Conservation (phyloP, 352 stramenopile genomes). For the Phytophthora pisi region DNA sequence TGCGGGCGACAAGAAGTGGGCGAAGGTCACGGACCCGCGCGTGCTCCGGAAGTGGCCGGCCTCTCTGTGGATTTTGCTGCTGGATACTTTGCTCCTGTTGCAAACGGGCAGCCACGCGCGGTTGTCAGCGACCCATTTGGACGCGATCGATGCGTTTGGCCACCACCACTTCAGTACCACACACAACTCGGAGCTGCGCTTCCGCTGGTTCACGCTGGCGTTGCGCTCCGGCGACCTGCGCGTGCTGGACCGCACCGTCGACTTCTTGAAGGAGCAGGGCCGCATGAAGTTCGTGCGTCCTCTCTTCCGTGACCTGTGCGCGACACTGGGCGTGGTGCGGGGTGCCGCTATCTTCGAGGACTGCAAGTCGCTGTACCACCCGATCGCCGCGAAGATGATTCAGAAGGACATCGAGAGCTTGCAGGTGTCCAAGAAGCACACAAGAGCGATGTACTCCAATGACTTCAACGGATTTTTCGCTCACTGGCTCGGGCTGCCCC, state of each 20-base stretch:
- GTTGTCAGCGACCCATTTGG: constrained; percentile 39
- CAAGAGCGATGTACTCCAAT: constrained; percentile 16
- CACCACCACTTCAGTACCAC: constrained; percentile 49
- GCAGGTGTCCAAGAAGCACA: constrained; percentile 13
- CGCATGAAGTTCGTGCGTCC: constrained; percentile 76
- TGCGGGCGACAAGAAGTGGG: constrained; percentile 32
- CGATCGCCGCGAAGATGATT: constrained; percentile 73
- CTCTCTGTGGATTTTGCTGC: constrained; percentile 54
- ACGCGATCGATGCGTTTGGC: constrained; percentile 57
- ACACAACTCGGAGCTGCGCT: constrained; percentile 66
- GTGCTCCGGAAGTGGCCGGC: constrained; percentile 47
- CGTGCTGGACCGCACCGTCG: constrained; percentile 37
- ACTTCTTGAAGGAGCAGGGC: constrained; percentile 63
- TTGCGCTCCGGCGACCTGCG: constrained; percentile 50
- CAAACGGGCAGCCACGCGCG: constrained; percentile 22
- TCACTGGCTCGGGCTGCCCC: constrained; percentile 35
- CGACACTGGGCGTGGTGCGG: constrained; percentile 24
- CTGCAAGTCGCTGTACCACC: constrained; percentile 65
- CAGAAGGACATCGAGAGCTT: constrained; percentile 48
- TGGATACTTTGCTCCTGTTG: constrained; percentile 56
- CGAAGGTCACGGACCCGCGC: constrained; percentile 2
- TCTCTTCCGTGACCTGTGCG: constrained; percentile 62
- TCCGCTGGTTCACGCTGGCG: constrained; percentile 66
- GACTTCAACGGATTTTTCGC: constrained; percentile 34
- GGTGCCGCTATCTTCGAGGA: constrained; percentile 36